These are phyloP conservation scores for Wickerhamiella qilinensis DNA, from an alignment of 805 yeast genomes.

Conservation along the genomic window DNA sequence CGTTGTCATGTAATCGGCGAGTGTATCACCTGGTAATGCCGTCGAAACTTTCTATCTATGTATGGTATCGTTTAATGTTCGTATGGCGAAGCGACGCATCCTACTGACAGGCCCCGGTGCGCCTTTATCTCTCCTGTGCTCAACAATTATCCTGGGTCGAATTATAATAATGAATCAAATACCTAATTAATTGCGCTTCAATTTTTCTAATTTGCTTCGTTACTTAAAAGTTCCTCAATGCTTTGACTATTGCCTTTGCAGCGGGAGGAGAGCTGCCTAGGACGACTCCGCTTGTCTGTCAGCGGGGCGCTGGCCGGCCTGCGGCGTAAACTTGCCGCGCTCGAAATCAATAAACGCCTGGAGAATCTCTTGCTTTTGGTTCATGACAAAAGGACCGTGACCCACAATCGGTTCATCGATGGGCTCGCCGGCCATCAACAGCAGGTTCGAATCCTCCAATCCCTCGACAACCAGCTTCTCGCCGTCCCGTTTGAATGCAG, in stretches of 20 bases:
- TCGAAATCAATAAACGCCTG: constrained; percentile 63
- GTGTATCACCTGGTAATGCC: neutral
- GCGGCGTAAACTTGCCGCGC: constrained; percentile 13
- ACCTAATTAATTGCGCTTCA: neutral
- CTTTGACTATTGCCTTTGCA: too few relatives aligned
- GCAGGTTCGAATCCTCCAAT: constrained; percentile 37
- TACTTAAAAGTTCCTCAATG: too few relatives aligned
- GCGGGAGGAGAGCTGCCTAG: too few relatives aligned
- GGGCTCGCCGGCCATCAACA: constrained; percentile 60
- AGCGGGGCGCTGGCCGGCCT: neutral
- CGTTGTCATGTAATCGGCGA: constrained; percentile 24
- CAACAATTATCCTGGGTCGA: too few relatives aligned
- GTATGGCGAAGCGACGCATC: too few relatives aligned
- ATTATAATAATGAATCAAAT: too few relatives aligned
- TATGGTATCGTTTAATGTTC: too few relatives aligned
- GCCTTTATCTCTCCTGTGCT: too few relatives aligned
- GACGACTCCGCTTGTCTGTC: too few relatives aligned
- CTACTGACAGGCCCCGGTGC: too few relatives aligned
- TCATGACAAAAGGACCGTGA: constrained; percentile 84
- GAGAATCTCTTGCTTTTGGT: constrained; percentile 45
- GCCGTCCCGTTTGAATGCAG: constrained; percentile 31
- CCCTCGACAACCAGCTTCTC: constrained; percentile 13
- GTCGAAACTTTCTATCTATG: neutral
- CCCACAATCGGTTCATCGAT: constrained; percentile 66
- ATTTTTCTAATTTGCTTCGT: neutral